Evolutionary conservation across 2,329 filamentous ascomycete genomes (phyloP), one percentile per base, ranked within the genome.

Genomic region (Stemphylium lycopersici): DNA sequence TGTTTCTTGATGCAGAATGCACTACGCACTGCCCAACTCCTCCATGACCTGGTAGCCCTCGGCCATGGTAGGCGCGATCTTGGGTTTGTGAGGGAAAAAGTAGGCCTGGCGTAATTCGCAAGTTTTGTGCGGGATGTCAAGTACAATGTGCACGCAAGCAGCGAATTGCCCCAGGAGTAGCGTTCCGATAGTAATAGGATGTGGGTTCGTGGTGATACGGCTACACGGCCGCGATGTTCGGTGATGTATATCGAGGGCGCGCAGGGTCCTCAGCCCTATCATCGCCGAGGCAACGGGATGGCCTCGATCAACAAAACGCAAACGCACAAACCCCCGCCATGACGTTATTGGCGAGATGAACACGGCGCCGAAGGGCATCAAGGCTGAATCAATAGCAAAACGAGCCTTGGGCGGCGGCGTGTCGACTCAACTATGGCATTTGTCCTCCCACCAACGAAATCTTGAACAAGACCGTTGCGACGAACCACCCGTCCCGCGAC

Each of bases 1-100:
- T 12, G 18, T 39, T 2, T 4, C 37, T 11, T 22, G 7, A 10
- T 11, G 13, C 10, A 18, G n/a, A 37, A 33, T 16, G 36, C 32
- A 8, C 5, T 12, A 50, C 90, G 80, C 81, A 96, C 93, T 93
- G 71, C 93, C 93, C 69, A 98, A 84, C 81, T 98, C 95, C 82
- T 98, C 93, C 69, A 98, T 84, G 75, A 98, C 90, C 79, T 96
- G 90, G 77, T 96, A 99, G 73, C 90, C 89, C 71, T 88, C 87
- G 68, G 93, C 90, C 81, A 96, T 88, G 63, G 81, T 83, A 59
- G 62, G 55, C 56, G 55, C 56, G 55, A 54, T 41, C 50, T 46
- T 58, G 43, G 43, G 55, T 52, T 54, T 62, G 53, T 53, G 49
- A 56, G 58, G 53, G 61, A 61, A 58, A 61, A 58, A 51, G 55